Evolutionary conservation across 805 yeast genomes (phyloP), one percentile per base, ranked within the genome.

Genomic region (Cephaloascus fragrans): DNA sequence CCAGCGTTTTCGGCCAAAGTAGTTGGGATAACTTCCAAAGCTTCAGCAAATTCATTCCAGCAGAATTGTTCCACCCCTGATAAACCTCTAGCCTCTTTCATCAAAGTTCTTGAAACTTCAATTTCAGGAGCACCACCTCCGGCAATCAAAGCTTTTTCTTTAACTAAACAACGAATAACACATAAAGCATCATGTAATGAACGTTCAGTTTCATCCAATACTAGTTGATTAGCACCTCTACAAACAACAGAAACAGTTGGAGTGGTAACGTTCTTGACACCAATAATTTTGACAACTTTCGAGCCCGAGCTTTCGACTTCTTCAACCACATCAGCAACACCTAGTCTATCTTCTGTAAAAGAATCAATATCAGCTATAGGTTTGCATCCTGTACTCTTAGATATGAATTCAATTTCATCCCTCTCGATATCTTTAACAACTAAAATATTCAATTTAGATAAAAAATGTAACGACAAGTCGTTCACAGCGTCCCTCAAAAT

Each of bases 51-150:
- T 62, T 89, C 96, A 55, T 79, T 81, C 78, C 85, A 89, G 50
- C 94, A 89, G 46, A 86, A 77, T 40, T 90, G 89, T 59, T 88
- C 95, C 9, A 86, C 84, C 37, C 97, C 97, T 16, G 84, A 74
- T 47, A 83, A 68, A 39, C 75, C 65, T 46, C 78, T 71, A 23
- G 94, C 72, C 58, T 87, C 95, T 48, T 76, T 78, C 49, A 74
- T 66, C 47, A 88, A 64, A 12, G 75, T 74, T 46, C 90, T 76
- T 9, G 96, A 77, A 5, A 86, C 80, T 67, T 89, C 96, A 47
- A 88, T 78, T 63, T 88, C 97, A 35, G 97, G 95, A 4, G 98
- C 97, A 52, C 97, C 98, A 46, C 98, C 99, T 51, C 99, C 99
- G 12, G 97, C 96, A 64, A 93, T 88, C 55, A 84, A 67, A 1